Evolutionary conservation across 371 early-diverging fungal genomes (phyloP).

Genomic region (Umbelopsis sp.): DNA sequence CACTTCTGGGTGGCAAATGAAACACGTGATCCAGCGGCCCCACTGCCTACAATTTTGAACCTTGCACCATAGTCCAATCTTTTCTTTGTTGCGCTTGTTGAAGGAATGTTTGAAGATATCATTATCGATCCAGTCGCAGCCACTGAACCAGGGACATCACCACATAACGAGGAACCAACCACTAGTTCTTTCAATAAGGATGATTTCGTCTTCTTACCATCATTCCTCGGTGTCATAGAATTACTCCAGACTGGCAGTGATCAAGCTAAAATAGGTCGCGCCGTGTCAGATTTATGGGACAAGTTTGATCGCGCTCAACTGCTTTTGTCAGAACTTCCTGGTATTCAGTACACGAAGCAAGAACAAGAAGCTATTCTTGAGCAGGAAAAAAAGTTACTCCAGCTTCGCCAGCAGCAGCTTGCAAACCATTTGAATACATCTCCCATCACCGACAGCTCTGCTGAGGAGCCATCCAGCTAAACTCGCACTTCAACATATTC

Average conservation of each 20-base stretch:
- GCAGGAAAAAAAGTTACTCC: slow-evolving; percentile 25
- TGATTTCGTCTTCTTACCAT: slow-evolving; percentile 47
- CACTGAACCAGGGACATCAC: neutral
- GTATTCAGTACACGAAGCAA: slow-evolving; percentile 48
- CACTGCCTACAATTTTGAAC: neutral
- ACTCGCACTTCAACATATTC: too few species aligned
- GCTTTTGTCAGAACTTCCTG: slow-evolving; percentile 47
- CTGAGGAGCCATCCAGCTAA: too few species aligned
- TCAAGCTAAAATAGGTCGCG: slow-evolving; percentile 47
- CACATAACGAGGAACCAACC: neutral
- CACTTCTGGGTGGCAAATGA: neutral
- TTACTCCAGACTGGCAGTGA: slow-evolving; percentile 35
- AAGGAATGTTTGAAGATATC: slow-evolving; percentile 13
- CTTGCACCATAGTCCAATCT: neutral
- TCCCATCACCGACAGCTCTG: neutral
- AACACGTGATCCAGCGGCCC: neutral
- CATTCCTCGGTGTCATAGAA: slow-evolving; percentile 43
- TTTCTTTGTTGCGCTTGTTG: neutral
- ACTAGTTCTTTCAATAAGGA: slow-evolving; percentile 33
- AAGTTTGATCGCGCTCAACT: slow-evolving; percentile 42
- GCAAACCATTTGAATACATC: neutral
- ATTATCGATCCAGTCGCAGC: neutral
- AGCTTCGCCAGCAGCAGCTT: neutral
- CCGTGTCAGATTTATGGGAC: slow-evolving; percentile 47
- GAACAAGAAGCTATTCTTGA: slow-evolving; percentile 46